These are phyloP conservation scores for Cladosporium austrohemisphaericum DNA, from an alignment of 2,329 filamentous ascomycete species.

Conservation along the genomic window DNA sequence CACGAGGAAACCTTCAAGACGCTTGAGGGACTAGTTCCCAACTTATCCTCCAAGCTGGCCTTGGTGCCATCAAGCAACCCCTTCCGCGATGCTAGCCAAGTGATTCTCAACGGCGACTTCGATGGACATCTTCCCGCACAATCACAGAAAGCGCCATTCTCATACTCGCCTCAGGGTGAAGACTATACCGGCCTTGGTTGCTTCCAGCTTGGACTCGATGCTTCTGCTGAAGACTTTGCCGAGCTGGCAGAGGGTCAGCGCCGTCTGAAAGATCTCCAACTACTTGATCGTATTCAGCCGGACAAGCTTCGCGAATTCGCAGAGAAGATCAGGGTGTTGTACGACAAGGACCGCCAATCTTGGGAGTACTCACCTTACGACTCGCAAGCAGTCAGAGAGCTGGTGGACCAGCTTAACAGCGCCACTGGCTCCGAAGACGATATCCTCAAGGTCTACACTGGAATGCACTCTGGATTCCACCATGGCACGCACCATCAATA, in stretches of 20 bases:
- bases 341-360: constrained; percentile 11
- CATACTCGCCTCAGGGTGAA: constrained; percentile 11
- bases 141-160: constrained; percentile 16
- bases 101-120: constrained; percentile 15
- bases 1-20: constrained; percentile 11
- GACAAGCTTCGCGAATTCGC: constrained; percentile 32
- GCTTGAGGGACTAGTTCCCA: constrained; percentile 18
- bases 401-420: constrained; percentile 20
- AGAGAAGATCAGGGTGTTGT: constrained; percentile 23
- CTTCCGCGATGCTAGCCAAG: constrained; percentile 11
- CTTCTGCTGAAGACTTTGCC: constrained; percentile 39
- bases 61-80: constrained; percentile 1
- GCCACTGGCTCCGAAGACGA: constrained; percentile 15
- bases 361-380: constrained; percentile 14
- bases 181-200: constrained; percentile 24
- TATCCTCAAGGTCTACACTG: constrained; percentile 20
- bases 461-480: constrained; percentile 26
- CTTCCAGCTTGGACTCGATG: constrained; percentile 46
- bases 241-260: constrained; percentile 45
- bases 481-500: constrained; percentile 20
- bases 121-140: constrained; percentile 12
- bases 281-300: constrained; percentile 38
- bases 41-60: constrained; percentile 29
- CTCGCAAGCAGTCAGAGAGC: constrained; percentile 19
- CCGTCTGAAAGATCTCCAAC: constrained; percentile 38